Percentiles rank a stretch among this genome's conserved stretches.
Conservation (phyloP, 2,329 filamentous ascomycete species). For the Aspergillus vadensis region DNA sequence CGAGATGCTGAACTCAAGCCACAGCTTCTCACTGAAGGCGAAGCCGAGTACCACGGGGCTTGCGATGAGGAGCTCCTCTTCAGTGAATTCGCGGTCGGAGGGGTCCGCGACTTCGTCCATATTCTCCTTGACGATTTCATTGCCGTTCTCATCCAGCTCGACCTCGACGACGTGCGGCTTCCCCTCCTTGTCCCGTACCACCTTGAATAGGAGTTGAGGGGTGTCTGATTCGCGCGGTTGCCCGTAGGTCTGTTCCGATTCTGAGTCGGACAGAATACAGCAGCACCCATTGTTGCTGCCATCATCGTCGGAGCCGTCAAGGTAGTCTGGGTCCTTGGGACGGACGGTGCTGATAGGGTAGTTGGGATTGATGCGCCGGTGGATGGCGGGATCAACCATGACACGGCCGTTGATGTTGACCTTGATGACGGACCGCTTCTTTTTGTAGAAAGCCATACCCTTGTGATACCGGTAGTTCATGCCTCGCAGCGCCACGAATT, state of each 20-base stretch:
- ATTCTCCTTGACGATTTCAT: conserved; percentile 58
- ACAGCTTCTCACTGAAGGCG: conserved; percentile 83
- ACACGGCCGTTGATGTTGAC: conserved; percentile 84
- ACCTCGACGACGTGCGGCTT: conserved; percentile 56
- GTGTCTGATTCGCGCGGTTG: conserved; percentile 37
- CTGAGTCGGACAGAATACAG: conserved; percentile 38
- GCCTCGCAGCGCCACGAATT: conserved; percentile 77
- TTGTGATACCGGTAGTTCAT: conserved; percentile 82
- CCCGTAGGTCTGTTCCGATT: conserved; percentile 43
- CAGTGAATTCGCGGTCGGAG: conserved; percentile 63
- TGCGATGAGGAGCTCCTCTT: conserved; percentile 81
- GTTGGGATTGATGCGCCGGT: conserved; percentile 83
- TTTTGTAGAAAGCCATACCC: conserved; percentile 82
- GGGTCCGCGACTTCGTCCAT: conserved; percentile 52
- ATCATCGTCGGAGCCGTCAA: conserved; percentile 50
- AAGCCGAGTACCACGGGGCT: conserved; percentile 86
- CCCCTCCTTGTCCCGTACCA: conserved; percentile 57
- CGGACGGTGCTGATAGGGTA: conserved; percentile 76
- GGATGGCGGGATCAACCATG: conserved; percentile 83
- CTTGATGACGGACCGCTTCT: conserved; percentile 72
- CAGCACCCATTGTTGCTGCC: conserved; percentile 47
- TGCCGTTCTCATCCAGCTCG: conserved; percentile 57
- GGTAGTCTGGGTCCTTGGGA: conserved; percentile 67
- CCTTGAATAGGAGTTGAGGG: conserved; percentile 52
- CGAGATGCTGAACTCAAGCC: conserved; percentile 84